Evolutionary conservation across 228 moss, liverwort and hornwort genomes (phyloP), one percentile per base, ranked within the genome.

Genomic region (Sphagnum magellanicum): DNA sequence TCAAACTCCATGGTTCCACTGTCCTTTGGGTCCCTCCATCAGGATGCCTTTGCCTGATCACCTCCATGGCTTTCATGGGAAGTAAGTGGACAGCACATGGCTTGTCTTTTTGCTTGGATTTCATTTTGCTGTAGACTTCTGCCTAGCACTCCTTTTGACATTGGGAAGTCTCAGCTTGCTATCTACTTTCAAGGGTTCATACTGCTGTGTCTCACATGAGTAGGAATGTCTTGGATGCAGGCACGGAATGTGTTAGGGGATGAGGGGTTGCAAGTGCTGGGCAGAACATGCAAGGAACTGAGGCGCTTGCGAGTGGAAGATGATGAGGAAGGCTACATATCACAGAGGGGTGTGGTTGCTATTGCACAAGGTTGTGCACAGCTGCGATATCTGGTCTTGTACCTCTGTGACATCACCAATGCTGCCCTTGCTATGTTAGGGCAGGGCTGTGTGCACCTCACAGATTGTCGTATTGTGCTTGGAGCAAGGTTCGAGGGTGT

Each of bases 381-480:
- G 59, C 84, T 96, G 17, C 84, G 84, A 53, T 83, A 84, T 73
- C 75, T 92, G 12, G 81, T 86, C 61, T 64, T 96, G 67, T 96
- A 83, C 49, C 74, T 92, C 8, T 72, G 76, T 6, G 81, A 83
- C 77, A 74, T 96, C 63, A 81, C 81, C 63, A 92, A 92, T 66
- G 87, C 85, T 7, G 74, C 88, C 51, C 64, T 96, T 55, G 81
- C 71, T 52, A 90, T 91, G 75, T 59, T 92, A 49, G 95, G 89
- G n/a, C 76, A 88, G 51, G 76, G 89, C 6, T 96, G 95, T 68
- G 67, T 78, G 10, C 52, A 50, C 50, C 60, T 96, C 82, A 88
- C 77, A 10, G 95, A 96, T 68, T 65, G 89, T 59, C 95, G 95
- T 60, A 72, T 96, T 59, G 83, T 96, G 48, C 72, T 96, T 65